These are phyloP conservation scores for Trichomonas tenax DNA, from an alignment of 208 protist genomes.

Conservation along the genomic window DNA sequence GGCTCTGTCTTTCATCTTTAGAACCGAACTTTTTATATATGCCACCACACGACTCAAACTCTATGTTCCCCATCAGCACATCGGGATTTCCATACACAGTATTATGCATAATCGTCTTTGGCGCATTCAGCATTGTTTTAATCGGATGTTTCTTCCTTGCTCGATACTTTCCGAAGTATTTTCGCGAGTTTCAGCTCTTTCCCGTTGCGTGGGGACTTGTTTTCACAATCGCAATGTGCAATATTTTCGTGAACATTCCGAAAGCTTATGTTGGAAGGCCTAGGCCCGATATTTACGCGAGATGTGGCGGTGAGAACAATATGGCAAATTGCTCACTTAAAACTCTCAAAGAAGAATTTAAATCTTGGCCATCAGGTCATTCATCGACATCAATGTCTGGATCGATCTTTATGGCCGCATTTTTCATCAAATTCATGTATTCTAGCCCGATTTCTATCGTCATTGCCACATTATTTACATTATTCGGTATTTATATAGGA, in stretches of 20 bases:
- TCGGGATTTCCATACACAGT: background rate
- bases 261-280: background rate
- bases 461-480: background rate
- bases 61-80: background rate
- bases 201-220: background rate
- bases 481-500: background rate
- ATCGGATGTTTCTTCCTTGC: background rate
- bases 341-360: background rate
- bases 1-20: background rate
- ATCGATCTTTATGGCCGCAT: background rate
- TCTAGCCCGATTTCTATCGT: background rate
- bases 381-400: background rate
- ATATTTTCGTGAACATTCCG: background rate
- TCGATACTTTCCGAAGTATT: background rate
- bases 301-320: background rate
- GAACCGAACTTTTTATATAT: background rate
- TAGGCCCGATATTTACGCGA: background rate
- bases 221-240: background rate
- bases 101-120: background rate
- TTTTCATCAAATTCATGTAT: background rate
- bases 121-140: background rate
- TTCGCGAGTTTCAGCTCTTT: background rate
- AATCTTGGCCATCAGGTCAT: slow-evolving; percentile 1
- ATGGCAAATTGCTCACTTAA: background rate
- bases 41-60: background rate